Evolutionary conservation across 805 yeast genomes (phyloP).

Genomic region (Ogataea ramenticola): DNA sequence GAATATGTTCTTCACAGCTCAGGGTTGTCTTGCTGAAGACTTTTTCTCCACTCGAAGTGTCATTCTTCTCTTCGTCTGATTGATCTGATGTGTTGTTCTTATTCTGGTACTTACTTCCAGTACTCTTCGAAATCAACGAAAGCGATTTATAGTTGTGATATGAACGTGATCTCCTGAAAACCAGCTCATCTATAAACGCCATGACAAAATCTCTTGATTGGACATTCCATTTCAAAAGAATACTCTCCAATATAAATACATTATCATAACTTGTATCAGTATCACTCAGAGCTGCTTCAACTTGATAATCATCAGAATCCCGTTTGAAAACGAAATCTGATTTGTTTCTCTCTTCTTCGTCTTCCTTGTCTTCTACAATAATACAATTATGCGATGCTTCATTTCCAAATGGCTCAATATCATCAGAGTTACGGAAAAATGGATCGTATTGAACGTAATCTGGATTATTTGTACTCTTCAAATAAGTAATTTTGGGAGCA

Average conservation of each 20-base stretch:
- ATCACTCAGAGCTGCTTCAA: background rate
- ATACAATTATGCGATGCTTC: slow-evolving; percentile 59
- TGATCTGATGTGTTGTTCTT: background rate
- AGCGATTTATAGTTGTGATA: background rate
- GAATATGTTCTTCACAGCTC: slow-evolving; percentile 27
- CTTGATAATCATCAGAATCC: no score
- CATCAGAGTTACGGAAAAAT: slow-evolving; percentile 29
- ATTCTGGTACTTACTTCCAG: background rate
- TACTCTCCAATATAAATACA: slow-evolving; percentile 63
- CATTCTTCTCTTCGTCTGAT: background rate
- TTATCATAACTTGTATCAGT: slow-evolving; percentile 42
- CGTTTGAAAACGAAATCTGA: no score
- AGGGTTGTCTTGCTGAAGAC: slow-evolving; percentile 6
- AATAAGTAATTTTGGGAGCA: slow-evolving; percentile 65
- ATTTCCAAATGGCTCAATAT: slow-evolving; percentile 53
- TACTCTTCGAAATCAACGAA: background rate
- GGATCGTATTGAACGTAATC: slow-evolving; percentile 18
- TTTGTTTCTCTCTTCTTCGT: slow-evolving; percentile 1
- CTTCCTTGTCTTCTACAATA: slow-evolving; percentile 30
- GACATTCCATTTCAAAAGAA: slow-evolving; percentile 77
- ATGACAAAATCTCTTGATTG: slow-evolving; percentile 54
- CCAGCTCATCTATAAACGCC: slow-evolving; percentile 47
- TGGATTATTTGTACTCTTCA: slow-evolving; percentile 47
- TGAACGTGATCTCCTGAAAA: slow-evolving; percentile 33
- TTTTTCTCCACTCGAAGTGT: background rate